Evolutionary conservation across 495 filamentous ascomycete genomes (phyloP).

Genomic region (Chlorociboria aeruginascens): DNA sequence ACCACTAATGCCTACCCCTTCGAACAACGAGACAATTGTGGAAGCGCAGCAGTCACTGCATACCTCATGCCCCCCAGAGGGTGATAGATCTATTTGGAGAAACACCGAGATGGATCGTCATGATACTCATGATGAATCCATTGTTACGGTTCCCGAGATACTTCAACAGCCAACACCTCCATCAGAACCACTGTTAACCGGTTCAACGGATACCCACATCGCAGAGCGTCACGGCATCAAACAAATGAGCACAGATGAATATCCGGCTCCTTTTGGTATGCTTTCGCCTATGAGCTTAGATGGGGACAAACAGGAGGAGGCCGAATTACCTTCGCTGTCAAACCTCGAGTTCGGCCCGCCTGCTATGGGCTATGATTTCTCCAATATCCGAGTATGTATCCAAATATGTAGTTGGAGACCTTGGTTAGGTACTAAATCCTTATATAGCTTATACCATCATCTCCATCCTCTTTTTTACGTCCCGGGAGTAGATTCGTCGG

Average conservation of each 20-base stretch:
- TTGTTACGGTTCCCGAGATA: conserved; percentile 5
- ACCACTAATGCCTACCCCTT: conserved; percentile 38
- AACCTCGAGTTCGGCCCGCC: conserved; percentile 13
- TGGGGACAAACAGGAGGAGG: conserved; percentile 18
- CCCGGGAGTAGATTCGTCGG: conserved; percentile 82
- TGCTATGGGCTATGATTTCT: conserved; percentile 49
- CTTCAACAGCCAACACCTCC: conserved; percentile 20
- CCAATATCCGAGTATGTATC: conserved; percentile 48
- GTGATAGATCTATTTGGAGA: conserved; percentile 21
- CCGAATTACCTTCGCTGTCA: conserved; percentile 8
- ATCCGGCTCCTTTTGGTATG: conserved; percentile 11
- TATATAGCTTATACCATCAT: conserved; percentile 43
- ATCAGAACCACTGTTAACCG: conserved; percentile 8
- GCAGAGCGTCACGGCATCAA: conserved; percentile 10
- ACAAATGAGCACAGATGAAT: conserved; percentile 22
- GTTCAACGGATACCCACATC: conserved; percentile 14
- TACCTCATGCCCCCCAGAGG: conserved; percentile 24
- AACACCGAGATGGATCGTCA: conserved; percentile 11
- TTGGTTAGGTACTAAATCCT: conserved; percentile 1
- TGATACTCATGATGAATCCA: conserved; percentile 8
- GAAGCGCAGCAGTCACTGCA: conserved; percentile 10
- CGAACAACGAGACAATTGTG: conserved; percentile 21
- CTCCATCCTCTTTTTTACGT: conserved; percentile 72
- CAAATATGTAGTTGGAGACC: not conserved
- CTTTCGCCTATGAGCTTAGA: conserved; percentile 20